Evolutionary conservation across 192 early-diverging fungal genomes (phyloP).

Genomic region (Jimgerdemannia lactiflua): DNA sequence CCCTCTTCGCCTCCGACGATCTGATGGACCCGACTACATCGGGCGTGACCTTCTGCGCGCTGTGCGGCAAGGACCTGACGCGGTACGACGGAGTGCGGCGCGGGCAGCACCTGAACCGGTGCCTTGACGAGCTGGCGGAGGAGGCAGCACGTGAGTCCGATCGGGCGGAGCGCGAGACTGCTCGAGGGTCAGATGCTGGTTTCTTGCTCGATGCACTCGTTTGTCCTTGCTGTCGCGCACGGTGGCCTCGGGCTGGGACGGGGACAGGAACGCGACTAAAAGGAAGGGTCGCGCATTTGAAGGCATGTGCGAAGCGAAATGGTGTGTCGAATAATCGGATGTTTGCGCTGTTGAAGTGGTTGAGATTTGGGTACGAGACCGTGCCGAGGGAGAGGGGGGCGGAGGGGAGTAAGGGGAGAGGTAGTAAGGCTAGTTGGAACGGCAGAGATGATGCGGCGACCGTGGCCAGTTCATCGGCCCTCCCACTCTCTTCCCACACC

Average conservation of each 20-base stretch:
- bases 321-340: neutral
- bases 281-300: neutral
- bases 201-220: neutral
- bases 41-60: neutral
- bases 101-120: constrained; percentile 12
- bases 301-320: neutral
- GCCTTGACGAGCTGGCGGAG: constrained; percentile 10
- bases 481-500: neutral
- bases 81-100: neutral
- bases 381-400: no score
- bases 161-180: neutral
- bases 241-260: neutral
- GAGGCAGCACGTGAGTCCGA: no score
- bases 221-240: neutral
- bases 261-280: neutral
- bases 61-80: constrained; percentile 11
- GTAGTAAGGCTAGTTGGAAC: no score
- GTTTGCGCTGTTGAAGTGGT: no score
- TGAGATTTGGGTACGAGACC: no score
- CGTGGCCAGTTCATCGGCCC: no score
- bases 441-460: no score
- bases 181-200: neutral
- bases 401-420: no score
- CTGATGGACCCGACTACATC: no score
- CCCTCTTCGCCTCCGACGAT: no score